Percentiles rank a stretch among this genome's conserved stretches.
Evolutionary conservation across 129 eudicot species (phyloP).

Genomic region (Escallonia herrerae): DNA sequence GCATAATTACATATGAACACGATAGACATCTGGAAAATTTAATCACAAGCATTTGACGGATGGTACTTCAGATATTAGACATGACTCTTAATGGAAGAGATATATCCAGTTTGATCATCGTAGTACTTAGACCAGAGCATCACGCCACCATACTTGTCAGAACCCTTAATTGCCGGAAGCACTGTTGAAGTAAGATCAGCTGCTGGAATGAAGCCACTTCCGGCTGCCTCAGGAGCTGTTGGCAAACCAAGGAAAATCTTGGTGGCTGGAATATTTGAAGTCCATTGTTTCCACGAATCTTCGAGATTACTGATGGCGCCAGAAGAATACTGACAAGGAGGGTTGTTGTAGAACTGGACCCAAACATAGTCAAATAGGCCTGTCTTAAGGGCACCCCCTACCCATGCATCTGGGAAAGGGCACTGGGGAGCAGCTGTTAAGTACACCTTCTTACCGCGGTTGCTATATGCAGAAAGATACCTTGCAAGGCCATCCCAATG

Average conservation of each 20-base stretch:
- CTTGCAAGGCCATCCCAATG: constrained; percentile 5
- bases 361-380: too few species aligned
- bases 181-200: constrained; percentile 24
- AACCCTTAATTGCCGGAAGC: constrained; percentile 25
- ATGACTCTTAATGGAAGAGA: constrained; percentile 12
- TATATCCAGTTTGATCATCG: constrained; percentile 28
- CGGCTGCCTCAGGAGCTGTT: too few species aligned
- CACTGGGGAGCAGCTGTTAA: background rate
- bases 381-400: too few species aligned
- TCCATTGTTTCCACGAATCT: too few species aligned
- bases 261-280: too few species aligned
- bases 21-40: background rate
- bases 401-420: background rate
- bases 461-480: background rate
- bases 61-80: background rate
- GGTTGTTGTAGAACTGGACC: too few species aligned
- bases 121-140: constrained; percentile 32
- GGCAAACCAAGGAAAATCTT: too few species aligned
- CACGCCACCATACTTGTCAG: constrained; percentile 27
- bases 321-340: too few species aligned
- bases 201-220: too few species aligned
- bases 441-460: background rate
- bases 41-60: background rate
- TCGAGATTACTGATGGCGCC: too few species aligned
- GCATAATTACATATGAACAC: background rate